A percentile compares a stretch with the other conserved stretches of the same genome.
Conservation (phyloP, 2,329 filamentous ascomycete genomes). For the Leptographium wingfieldii region DNA sequence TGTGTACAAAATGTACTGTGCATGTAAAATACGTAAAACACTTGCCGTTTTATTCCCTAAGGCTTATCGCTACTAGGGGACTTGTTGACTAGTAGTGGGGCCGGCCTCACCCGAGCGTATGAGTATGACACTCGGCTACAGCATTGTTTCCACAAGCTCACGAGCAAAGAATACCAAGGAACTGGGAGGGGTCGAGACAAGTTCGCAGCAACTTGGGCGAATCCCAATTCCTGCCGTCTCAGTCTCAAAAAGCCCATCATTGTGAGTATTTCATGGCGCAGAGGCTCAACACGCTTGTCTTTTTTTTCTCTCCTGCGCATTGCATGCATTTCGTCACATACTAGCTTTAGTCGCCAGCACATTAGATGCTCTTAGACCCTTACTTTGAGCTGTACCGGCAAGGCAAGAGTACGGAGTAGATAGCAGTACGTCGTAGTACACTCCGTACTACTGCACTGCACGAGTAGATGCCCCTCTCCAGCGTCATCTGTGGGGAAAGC, state of each 20-base stretch:
- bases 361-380: not conserved
- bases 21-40: not conserved
- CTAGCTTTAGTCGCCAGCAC: not conserved
- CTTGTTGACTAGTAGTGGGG: not conserved
- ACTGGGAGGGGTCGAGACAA: not conserved
- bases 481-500: not conserved
- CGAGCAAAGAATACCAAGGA: not conserved
- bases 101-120: not conserved
- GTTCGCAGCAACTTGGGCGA: not conserved
- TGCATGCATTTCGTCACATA: not conserved
- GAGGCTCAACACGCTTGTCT: not conserved
- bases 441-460: not conserved
- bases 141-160: not conserved
- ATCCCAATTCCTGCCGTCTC: not conserved
- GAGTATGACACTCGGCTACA: not conserved
- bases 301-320: not conserved
- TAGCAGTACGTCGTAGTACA: not conserved
- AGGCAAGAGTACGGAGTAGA: not conserved
- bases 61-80: not conserved
- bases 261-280: not conserved
- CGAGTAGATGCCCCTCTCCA: not conserved
- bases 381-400: not conserved
- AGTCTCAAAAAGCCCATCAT: not conserved
- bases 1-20: too few relatives aligned
- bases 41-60: not conserved